phyloP scores from a whole-genome alignment of 2,329 filamentous ascomycete genomes.

The Lomentospora prolificans region DNA sequence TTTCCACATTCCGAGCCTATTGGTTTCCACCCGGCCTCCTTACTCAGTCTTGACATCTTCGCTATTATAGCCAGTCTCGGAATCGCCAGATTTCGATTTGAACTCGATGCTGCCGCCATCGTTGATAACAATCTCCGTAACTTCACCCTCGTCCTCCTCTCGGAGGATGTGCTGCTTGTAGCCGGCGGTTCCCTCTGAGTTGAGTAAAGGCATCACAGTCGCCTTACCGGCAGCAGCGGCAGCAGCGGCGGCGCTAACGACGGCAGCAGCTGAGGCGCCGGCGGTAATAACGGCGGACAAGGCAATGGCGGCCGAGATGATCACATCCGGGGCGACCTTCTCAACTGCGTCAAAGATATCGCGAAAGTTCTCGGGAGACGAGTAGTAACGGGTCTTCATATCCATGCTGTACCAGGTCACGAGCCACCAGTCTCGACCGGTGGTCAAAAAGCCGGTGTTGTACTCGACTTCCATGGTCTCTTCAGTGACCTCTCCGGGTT shows the following conservation, averaged over 20 bases:
- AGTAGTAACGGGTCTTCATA: constrained; percentile 10
- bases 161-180: constrained; percentile 13
- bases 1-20: too few relatives aligned
- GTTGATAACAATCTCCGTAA: constrained; percentile 12
- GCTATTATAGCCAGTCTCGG: constrained; percentile 9
- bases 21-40: too few relatives aligned
- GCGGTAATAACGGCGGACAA: constrained; percentile 10
- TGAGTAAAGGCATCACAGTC: constrained; percentile 7
- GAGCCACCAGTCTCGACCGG: constrained; percentile 13
- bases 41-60: not conserved
- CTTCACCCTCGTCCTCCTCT: constrained; percentile 8
- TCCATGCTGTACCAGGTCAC: constrained; percentile 12
- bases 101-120: constrained; percentile 10
- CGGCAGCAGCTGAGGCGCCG: constrained; percentile 4
- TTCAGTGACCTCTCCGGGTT: not conserved
- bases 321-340: constrained; percentile 7
- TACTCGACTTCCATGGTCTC: constrained; percentile 11
- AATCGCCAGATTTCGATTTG: constrained; percentile 12
- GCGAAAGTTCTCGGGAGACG: constrained; percentile 12
- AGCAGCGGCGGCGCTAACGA: constrained; percentile 6
- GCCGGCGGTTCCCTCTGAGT: constrained; percentile 9
- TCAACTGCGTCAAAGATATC: constrained; percentile 3
- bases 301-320: constrained; percentile 10
- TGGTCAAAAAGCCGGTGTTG: constrained; percentile 13
- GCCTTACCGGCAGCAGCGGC: constrained; percentile 1